Evolutionary conservation across 2,329 filamentous ascomycete species (phyloP).

Genomic region (Diplodia seriata): DNA sequence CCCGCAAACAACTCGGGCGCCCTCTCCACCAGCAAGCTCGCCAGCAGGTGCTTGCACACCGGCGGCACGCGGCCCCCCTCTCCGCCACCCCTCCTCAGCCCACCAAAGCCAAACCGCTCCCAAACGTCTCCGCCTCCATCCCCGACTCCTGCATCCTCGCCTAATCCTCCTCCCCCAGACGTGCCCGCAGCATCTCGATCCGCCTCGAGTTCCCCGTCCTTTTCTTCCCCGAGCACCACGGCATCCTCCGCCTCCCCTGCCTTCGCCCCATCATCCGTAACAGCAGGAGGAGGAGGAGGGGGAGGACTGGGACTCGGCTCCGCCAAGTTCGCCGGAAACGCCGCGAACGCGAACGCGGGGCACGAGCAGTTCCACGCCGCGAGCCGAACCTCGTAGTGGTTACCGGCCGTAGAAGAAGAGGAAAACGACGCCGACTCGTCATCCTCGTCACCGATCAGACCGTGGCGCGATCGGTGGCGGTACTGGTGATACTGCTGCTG

Average conservation of each 20-base stretch:
- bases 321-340: conserved; percentile 59
- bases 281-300: no score
- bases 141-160: not conserved
- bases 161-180: not conserved
- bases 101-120: conserved; percentile 56
- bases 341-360: conserved; percentile 78
- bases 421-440: not conserved
- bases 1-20: conserved; percentile 65
- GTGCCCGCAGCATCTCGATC: no score
- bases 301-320: conserved; percentile 3
- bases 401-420: not conserved
- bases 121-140: conserved; percentile 13
- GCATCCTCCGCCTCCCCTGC: conserved; percentile 33
- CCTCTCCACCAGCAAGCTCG: conserved; percentile 75
- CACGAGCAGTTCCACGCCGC: conserved; percentile 88
- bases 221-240: not conserved
- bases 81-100: conserved; percentile 48
- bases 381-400: conserved; percentile 73
- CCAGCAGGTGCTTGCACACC: conserved; percentile 88
- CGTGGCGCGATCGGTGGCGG: conserved; percentile 39
- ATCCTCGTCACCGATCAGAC: conserved; percentile 33
- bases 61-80: conserved; percentile 54
- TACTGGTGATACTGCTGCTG: conserved; percentile 49
- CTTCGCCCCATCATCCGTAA: not conserved
- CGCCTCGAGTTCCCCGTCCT: not conserved